Percentiles rank a stretch among this genome's conserved stretches.
phyloP scores from a whole-genome alignment of 495 filamentous ascomycete genomes.

The Penicillium angulare region DNA sequence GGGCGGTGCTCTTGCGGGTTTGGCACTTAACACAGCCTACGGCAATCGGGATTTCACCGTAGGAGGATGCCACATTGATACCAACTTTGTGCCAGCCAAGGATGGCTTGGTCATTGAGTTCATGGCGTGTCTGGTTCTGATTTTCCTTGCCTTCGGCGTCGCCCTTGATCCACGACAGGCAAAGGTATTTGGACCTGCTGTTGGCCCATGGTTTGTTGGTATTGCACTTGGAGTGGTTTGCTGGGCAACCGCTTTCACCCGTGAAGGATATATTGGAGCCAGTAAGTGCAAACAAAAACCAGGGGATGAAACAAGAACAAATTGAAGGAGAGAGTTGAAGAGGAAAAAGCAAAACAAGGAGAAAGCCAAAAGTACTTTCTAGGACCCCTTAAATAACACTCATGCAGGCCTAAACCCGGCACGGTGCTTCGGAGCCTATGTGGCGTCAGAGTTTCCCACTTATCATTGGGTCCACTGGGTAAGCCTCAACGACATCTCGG shows the following conservation, averaged over 20 bases:
- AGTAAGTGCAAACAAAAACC: constrained; percentile 18
- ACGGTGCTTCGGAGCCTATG: constrained; percentile 33
- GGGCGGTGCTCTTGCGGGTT: constrained; percentile 46
- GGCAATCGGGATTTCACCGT: constrained; percentile 28
- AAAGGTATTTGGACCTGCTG: constrained; percentile 48
- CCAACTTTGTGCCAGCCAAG: constrained; percentile 18
- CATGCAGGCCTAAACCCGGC: constrained; percentile 34
- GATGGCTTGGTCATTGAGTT: constrained; percentile 47
- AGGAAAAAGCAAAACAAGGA: not conserved
- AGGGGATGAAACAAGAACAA: not conserved
- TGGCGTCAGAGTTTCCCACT: constrained; percentile 24
- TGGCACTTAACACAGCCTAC: constrained; percentile 30
- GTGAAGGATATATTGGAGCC: constrained; percentile 44
- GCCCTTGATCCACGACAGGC: constrained; percentile 57
- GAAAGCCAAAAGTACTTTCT: not conserved
- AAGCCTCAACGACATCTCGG: not conserved
- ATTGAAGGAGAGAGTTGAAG: no score
- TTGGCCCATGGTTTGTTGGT: constrained; percentile 53
- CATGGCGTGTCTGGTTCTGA: constrained; percentile 37
- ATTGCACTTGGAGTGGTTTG: constrained; percentile 44
- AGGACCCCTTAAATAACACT: constrained; percentile 5
- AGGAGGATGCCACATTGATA: constrained; percentile 36
- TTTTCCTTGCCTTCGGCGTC: constrained; percentile 48
- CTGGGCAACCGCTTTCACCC: constrained; percentile 44
- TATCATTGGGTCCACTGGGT: constrained; percentile 43